Base-by-base conservation (phyloP, 139 green algal species). In the Astrephomene gubernaculifera region DNA sequence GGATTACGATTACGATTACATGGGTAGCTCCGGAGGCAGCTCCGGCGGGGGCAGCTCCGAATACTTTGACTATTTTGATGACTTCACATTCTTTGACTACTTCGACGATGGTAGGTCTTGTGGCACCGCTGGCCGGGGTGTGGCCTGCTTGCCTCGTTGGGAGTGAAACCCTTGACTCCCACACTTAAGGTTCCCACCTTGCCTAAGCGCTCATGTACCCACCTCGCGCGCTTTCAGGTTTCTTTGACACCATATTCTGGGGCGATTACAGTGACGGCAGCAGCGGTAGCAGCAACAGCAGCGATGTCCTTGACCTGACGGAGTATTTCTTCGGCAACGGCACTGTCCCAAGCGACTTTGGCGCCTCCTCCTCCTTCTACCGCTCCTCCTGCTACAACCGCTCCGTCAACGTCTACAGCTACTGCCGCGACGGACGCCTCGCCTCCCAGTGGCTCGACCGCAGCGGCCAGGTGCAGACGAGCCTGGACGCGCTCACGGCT, bases 401-500 rank as follows among this genome's bases (percentile, higher is more conserved):
- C 22, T 69, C 52, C 72, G 52, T 81, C 72, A 81, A 52, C 52
- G 72, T 81, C 8, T 81, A 81, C 52, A 53, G 29, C 45, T 27
- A 3, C 5, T 79, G 71, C 45, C 27, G 17, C 31, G 19, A 79
- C 49, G 72, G 72, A 33, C 25, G 2, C 12, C 33, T 81, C 8
- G 29, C 52, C 0, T 53, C 33, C 1, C 49, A 36, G 21, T 81
- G 72, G 72, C 33, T 69, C 1, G 72, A 81, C 52, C 33, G 21
- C 1, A 52, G 10, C 52, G 72, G 72, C 8, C 33, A 41, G 33
- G 2, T 53, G 72, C 72, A 81, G 52, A 64, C 27, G 52, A 33
- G 4, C 52, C 33, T 81, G 21, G 12, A 5, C 0, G 22, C 1
- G 0, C 72, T 81, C 1, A 49, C 49, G 49, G 2, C 71, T 2